Conservation (phyloP, 805 yeast genomes). For the Candida xiaguanensis region DNA sequence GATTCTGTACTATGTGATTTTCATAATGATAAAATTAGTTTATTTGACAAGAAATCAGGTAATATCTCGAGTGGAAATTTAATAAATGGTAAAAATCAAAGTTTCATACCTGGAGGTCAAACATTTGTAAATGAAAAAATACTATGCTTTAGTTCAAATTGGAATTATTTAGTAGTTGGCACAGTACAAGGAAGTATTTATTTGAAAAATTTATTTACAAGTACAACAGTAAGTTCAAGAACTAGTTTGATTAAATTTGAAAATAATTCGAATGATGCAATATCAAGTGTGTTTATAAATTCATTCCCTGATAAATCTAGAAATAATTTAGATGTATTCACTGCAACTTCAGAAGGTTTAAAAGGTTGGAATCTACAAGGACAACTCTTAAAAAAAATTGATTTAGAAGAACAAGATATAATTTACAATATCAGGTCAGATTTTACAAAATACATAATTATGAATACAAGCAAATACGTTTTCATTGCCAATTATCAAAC, state of each 20-base stretch:
- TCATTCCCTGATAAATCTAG: slow-evolving; percentile 17
- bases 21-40: slow-evolving; percentile 18
- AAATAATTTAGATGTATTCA: slow-evolving; percentile 22
- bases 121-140: slow-evolving; percentile 9
- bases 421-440: slow-evolving; percentile 22
- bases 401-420: slow-evolving; percentile 11
- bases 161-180: slow-evolving; percentile 31
- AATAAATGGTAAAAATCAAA: slow-evolving; percentile 34
- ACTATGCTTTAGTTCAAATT: slow-evolving; percentile 17
- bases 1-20: slow-evolving; percentile 24
- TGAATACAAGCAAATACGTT: slow-evolving; percentile 14
- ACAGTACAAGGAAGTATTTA: slow-evolving; percentile 25
- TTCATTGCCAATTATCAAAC: slow-evolving; percentile 17
- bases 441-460: slow-evolving; percentile 21
- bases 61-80: slow-evolving; percentile 28
- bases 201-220: slow-evolving; percentile 31
- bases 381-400: slow-evolving; percentile 8
- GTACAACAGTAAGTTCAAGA: slow-evolving; percentile 22
- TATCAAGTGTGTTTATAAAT: slow-evolving; percentile 19
- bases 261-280: slow-evolving; percentile 12
- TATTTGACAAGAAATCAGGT: slow-evolving; percentile 25
- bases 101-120: slow-evolving; percentile 31
- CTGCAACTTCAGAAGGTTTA: slow-evolving; percentile 21
- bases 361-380: slow-evolving; percentile 25
- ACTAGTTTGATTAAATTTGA: slow-evolving; percentile 17